Conservation (phyloP, 208 protist genomes). For the Leptomonas seymouri region DNA sequence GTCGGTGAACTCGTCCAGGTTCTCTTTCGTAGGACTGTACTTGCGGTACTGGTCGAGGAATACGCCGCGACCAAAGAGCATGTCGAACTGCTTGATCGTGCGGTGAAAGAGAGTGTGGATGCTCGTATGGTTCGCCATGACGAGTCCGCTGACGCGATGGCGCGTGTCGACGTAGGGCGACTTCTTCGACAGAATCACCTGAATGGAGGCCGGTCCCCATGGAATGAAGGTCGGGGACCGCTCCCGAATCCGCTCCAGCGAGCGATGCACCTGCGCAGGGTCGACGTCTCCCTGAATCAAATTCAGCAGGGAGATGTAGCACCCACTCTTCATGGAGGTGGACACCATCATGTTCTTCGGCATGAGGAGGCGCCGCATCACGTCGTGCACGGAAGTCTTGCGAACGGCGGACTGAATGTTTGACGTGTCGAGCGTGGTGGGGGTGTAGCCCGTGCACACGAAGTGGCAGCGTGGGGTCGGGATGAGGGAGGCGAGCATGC, state of each 20-base stretch:
- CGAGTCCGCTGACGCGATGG: conserved; percentile 98
- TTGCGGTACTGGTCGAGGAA: conserved; percentile 96
- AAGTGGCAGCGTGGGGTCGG: conserved; percentile 99
- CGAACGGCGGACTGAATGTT: conserved; percentile 92
- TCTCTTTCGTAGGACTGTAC: conserved; percentile 92
- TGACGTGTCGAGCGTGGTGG: conserved; percentile 92
- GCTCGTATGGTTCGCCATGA: conserved; percentile 99
- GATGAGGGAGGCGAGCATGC: conserved; percentile 98
- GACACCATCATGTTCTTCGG: conserved; percentile 99
- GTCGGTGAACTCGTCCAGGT: conserved; percentile 96
- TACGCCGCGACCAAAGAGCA: conserved; percentile 91
- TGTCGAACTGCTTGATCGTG: conserved; percentile 94
- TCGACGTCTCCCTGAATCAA: conserved; percentile 99
- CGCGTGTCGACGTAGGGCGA: conserved; percentile 97
- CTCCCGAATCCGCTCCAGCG: conserved; percentile 98
- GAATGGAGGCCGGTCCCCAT: conserved; percentile 97
- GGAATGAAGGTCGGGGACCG: conserved; percentile 98
- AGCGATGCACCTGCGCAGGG: conserved; percentile 98
- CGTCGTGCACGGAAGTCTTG: conserved; percentile 99
- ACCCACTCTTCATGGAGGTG: conserved; percentile 92
- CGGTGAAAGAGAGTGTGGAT: conserved; percentile 95
- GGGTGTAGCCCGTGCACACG: conserved; percentile 99
- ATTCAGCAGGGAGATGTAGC: conserved; percentile 99
- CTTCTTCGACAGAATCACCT: conserved; percentile 95
- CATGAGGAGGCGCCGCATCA: conserved; percentile 99